Base-by-base conservation (phyloP, 2,329 filamentous ascomycete genomes). In the Paecilomyces sp. region DNA sequence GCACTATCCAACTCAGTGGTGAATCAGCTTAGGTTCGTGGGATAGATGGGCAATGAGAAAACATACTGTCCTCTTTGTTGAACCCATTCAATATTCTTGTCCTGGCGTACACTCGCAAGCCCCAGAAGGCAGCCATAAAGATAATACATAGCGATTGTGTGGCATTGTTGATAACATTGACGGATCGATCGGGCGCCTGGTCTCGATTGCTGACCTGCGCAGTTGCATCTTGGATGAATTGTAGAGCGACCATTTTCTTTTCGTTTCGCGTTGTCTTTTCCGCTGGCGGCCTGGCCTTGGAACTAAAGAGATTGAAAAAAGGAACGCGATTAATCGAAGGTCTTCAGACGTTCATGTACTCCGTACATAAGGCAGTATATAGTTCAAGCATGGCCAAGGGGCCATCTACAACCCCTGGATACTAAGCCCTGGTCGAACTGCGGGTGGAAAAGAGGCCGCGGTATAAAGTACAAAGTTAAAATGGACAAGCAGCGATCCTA, bases 91-190 rank as follows among this genome's bases (percentile, higher is more conserved):
- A 61, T 25, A 70, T 62, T 28, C 62, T 65, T 2, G 62, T 13
- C n/a, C 67, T 63, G 9, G 68, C 66, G 52, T 66, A 72, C 51
- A 64, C 60, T 8, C 69, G 64, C 15, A 70, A 30, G 1, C 51
- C 57, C 36, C 69, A 70, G 60, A 69, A 70, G 4, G 67, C 13
- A 3, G 65, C 67, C 64, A 68, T 72, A 1, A 58, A 56, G 18
- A 63, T 53, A 12, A 71, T 70, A 50, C 69, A 71, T 57, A 71
- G 31, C 54, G 66, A 62, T 61, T 71, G 70, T 3, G 65, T 67
- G 5, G 58, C 64, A 36, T 60, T 63, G 54, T 72, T 68, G 67
- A 66, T 70, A 24, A 58, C 61, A 33, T 71, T 65, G n/a, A 69
- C 61, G 34, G 60, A 59, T 31, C n/a, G 56, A 47, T 69, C 60